Percentiles rank a stretch among this genome's conserved stretches.
Evolutionary conservation across 352 stramenopile genomes (phyloP).

Genomic region (Globisporangium viniferum): DNA sequence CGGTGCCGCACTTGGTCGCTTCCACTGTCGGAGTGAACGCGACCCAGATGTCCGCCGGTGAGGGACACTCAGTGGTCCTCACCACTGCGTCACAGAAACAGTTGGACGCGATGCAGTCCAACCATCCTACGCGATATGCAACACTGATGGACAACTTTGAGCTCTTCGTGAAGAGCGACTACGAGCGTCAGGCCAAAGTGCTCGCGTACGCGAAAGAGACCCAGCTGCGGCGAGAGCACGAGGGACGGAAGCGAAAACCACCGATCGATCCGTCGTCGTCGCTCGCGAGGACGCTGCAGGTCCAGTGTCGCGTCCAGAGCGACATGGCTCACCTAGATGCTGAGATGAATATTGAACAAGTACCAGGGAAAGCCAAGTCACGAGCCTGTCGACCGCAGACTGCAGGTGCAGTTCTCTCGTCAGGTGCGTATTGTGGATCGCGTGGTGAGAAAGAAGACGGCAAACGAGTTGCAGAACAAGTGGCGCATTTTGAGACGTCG

Average conservation of each 20-base stretch:
- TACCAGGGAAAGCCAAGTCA: background rate
- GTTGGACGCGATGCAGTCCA: constrained; percentile 42
- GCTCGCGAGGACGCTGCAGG: constrained; percentile 20
- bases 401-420: constrained; percentile 1
- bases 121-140: constrained; percentile 42
- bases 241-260: constrained; percentile 35
- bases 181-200: constrained; percentile 26
- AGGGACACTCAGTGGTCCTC: constrained; percentile 53
- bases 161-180: constrained; percentile 36
- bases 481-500: background rate
- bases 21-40: constrained; percentile 57
- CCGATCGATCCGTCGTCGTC: constrained; percentile 25
- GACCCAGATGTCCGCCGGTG: constrained; percentile 45
- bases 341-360: background rate
- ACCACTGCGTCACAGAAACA: constrained; percentile 33
- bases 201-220: constrained; percentile 27
- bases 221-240: constrained; percentile 24
- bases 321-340: constrained; percentile 20
- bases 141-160: constrained; percentile 41
- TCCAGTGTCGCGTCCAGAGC: constrained; percentile 30
- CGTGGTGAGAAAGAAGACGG: background rate
- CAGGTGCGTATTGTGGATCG: background rate
- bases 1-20: constrained; percentile 57
- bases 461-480: background rate
- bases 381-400: constrained; percentile 5